Evolutionary conservation across 192 early-diverging fungal species (phyloP).

Genomic region (Coemansia sp.): DNA sequence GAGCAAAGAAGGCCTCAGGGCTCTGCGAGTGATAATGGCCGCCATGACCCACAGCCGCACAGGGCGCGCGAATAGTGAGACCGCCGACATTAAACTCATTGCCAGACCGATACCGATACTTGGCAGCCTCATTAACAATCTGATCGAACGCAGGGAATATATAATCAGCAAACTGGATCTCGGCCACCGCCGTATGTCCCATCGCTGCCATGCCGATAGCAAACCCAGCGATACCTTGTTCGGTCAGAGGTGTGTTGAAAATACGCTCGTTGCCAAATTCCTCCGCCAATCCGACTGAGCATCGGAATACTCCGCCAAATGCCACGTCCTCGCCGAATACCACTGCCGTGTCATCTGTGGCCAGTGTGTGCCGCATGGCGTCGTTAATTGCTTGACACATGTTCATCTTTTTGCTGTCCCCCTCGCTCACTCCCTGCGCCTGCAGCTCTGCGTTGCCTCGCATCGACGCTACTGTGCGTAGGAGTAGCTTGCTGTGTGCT

Average conservation of each 20-base stretch:
- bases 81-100: constrained; percentile 88
- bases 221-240: constrained; percentile 96
- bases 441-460: constrained; percentile 72
- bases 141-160: constrained; percentile 99
- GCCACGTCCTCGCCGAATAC: constrained; percentile 98
- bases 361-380: constrained; percentile 86
- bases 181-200: constrained; percentile 95
- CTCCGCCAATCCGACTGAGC: constrained; percentile 87
- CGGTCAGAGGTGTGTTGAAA: constrained; percentile 96
- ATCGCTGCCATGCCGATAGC: constrained; percentile 93
- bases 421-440: constrained; percentile 59
- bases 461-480: constrained; percentile 71
- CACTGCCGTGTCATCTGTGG: constrained; percentile 87
- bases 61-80: constrained; percentile 88
- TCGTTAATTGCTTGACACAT: constrained; percentile 94
- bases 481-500: constrained; percentile 76
- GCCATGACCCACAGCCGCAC: constrained; percentile 95
- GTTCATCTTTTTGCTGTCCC: constrained; percentile 77
- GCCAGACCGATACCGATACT: constrained; percentile 96
- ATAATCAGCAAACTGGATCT: constrained; percentile 99
- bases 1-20: constrained; percentile 95
- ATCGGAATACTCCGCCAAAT: constrained; percentile 97
- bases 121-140: constrained; percentile 96
- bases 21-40: constrained; percentile 95
- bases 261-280: constrained; percentile 91